Evolutionary conservation across 805 yeast genomes (phyloP), one percentile per base, ranked within the genome.

Genomic region (Wickerhamomyces kurtzmanii): DNA sequence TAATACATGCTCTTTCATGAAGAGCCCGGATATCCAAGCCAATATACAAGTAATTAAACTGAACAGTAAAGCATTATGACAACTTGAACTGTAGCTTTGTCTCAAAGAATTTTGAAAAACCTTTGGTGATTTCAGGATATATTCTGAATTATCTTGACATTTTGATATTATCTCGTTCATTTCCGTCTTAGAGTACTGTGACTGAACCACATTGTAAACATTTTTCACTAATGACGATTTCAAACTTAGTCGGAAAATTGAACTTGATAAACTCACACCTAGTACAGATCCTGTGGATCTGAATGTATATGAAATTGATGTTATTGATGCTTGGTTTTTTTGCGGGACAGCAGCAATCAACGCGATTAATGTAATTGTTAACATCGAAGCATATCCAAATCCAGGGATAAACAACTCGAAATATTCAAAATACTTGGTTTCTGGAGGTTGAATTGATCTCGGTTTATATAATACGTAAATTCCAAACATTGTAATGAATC

Each of bases 221-320:
- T 40, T 48, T 8, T 21, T 34, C 8, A 24, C 36, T 20, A 69
- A 48, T 17, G 46, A 33, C 11, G 32, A 18, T 8, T 39, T 36
- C 30, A 78, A 57, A 8, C 59, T 45, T 27, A 59, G 59, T 43
- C 73, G 80, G 56, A 79, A 80, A 16, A 78, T 58, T 4, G 85
- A 75, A 13, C 80, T 66, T 1, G 82, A 75, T 9, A 75, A 40
- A 2, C 87, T 60, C 11, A 84, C 86, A 21, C 94, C 94, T 27
- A 83, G 53, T 0, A 91, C 80, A n/a, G 89, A 78, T 0, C 94
- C 94, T 1, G 86, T 76, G 8, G 89, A 77, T 44, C 94, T 65
- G 59, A 81, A 84, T 0, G 87, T 86, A 49, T 87, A 86, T 45
- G 84, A 94, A 32, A 87, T 81, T 0, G 94, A 82, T 0, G 96